Base-by-base conservation (phyloP, 805 yeast species). In the Wickerhamiella domercqiae region DNA sequence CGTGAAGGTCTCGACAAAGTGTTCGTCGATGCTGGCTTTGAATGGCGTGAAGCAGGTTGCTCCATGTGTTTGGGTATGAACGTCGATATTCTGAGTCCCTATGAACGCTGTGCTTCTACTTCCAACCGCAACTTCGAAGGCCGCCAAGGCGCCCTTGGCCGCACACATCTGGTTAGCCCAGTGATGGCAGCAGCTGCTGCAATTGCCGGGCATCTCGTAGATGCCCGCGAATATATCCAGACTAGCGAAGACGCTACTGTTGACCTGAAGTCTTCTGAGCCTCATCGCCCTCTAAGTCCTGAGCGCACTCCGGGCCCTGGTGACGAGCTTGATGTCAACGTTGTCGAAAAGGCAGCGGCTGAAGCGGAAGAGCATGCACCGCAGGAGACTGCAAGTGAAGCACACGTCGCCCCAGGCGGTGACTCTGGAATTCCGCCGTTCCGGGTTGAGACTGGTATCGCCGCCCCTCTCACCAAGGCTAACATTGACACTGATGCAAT, bases 101-200 rank as follows among this genome's bases (percentile, higher is more conserved):
- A 79, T 55, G 98, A 90, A 63, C 76, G 98, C 64, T 90, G 98
- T 67, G 98, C 98, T 6, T 86, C 97, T 11, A 90, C 98, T 15
- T 87, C 97, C 17, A 90, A 90, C 70, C 79, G 98, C 71, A 90
- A 90, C 66, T 90, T 90, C 56, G 96, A 87, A 62, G 98, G 98
- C 52, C 86, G 98, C 63, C 98, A 90, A 68, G 98, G 98, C 64
- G 94, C 95, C 37, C 65, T 64, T 43, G 83, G 95, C 14, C 75
- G 98, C 66, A 90, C 98, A 15, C 98, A 90, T 59, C 71, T 90
- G 56, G 83, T 87, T 94, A 82, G 95, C 11, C 98, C 98, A 29
- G 94, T 94, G 17, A 90, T 90, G 98, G 98, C 98, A 34, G 98
- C 98, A 22, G 96, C 97, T 16, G 97, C 98, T 15, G 95, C 86